Conservation (phyloP, 352 stramenopile species). For the Phytophthora brassicae region DNA sequence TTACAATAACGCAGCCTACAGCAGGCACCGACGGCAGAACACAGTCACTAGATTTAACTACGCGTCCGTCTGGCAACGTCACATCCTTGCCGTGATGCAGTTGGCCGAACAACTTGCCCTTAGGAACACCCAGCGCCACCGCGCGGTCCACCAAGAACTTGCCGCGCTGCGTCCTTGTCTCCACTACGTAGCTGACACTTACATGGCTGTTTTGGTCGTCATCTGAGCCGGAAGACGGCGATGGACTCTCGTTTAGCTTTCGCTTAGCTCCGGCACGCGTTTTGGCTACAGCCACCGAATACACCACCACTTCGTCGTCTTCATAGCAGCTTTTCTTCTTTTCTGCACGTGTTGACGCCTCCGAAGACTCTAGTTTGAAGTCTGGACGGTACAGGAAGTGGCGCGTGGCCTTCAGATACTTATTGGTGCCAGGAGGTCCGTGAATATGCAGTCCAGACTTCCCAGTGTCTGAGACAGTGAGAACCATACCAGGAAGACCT, state of each 20-base stretch:
- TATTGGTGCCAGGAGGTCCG: conserved; percentile 63
- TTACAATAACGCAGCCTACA: conserved; percentile 49
- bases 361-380: conserved; percentile 53
- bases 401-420: conserved; percentile 77
- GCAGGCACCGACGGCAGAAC: conserved; percentile 65
- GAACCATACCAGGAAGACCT: conserved; percentile 84
- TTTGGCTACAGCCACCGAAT: conserved; percentile 41
- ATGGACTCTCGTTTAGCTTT: conserved; percentile 45
- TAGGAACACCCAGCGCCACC: conserved; percentile 67
- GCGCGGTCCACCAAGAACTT: conserved; percentile 83
- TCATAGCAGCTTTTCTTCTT: conserved; percentile 36
- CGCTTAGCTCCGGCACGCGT: conserved; percentile 49
- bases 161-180: conserved; percentile 68
- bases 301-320: conserved; percentile 62
- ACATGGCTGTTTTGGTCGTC: conserved; percentile 30
- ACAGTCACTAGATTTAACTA: conserved; percentile 71
- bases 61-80: conserved; percentile 55
- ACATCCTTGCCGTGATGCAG: conserved; percentile 82
- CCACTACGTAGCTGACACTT: conserved; percentile 72
- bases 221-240: conserved; percentile 3
- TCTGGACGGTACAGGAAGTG: conserved; percentile 80
- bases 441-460: conserved; percentile 75
- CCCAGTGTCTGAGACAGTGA: conserved; percentile 88
- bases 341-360: conserved; percentile 21
- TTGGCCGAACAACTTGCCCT: conserved; percentile 76